Percentiles rank a stretch among this genome's conserved stretches.
These are phyloP conservation scores for Cercospora sp. DNA, from an alignment of 2,329 filamentous ascomycete genomes.

Conservation along the genomic window DNA sequence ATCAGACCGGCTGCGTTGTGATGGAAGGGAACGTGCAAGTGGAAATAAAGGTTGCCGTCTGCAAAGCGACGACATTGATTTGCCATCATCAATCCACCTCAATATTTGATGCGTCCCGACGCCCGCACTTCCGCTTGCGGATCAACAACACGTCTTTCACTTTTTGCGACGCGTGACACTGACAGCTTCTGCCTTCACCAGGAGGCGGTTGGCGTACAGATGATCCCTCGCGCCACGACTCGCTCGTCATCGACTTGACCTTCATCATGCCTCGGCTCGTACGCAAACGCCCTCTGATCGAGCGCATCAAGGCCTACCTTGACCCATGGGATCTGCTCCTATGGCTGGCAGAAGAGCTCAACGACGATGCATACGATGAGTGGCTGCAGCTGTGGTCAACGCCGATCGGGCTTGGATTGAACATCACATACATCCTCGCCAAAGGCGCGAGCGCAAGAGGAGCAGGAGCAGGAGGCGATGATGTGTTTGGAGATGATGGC, in stretches of 20 bases:
- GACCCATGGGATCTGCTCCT: slow-evolving; percentile 88
- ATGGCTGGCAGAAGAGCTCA: slow-evolving; percentile 89
- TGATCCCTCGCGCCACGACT: neutral
- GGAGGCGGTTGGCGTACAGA: neutral
- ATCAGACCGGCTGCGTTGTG: no score
- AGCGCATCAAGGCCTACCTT: slow-evolving; percentile 77
- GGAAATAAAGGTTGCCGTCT: neutral
- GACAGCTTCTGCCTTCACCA: neutral
- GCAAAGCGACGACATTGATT: neutral
- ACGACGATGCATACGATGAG: slow-evolving; percentile 88
- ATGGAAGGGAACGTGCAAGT: no score
- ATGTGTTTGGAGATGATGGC: slow-evolving; percentile 70
- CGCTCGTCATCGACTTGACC: neutral
- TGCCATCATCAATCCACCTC: neutral
- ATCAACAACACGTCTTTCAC: slow-evolving; percentile 6
- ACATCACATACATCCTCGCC: slow-evolving; percentile 78
- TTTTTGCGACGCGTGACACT: slow-evolving; percentile 3
- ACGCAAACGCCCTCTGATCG: slow-evolving; percentile 72
- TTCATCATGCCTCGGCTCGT: slow-evolving; percentile 72
- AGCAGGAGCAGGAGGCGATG: slow-evolving; percentile 54
- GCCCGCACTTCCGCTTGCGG: neutral
- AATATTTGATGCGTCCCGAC: neutral
- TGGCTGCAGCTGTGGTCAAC: slow-evolving; percentile 69
- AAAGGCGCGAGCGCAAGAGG: slow-evolving; percentile 60
- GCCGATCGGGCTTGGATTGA: slow-evolving; percentile 72